Evolutionary conservation across 1,284 basidiomycete species (phyloP), one percentile per base, ranked within the genome.

Genomic region (Rhizoctonia solani): DNA sequence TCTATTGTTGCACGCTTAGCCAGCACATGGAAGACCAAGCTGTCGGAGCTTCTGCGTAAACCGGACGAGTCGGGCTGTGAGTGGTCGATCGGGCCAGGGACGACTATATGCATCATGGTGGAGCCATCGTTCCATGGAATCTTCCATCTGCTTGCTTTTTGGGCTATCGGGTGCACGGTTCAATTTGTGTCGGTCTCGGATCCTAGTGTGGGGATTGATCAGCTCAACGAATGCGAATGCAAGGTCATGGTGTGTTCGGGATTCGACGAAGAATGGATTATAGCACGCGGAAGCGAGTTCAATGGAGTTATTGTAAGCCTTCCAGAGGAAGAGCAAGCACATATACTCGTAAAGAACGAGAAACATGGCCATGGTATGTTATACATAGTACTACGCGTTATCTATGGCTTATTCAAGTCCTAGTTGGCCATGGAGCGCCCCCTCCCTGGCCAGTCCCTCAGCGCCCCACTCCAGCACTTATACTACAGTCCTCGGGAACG

Each of bases 81-180:
- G n/a, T n/a, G n/a, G n/a, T n/a, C n/a, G 37, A 3, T 59, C 9
- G 41, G 55, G 4, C 41, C 55, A 11, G 55, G 55, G 9, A 59
- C 55, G 55, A 59, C 42, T 16, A 19, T 59, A 4, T 59, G 55
- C 27, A 41, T 59, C 21, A 13, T 59, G 39, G 29, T 32, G 16
- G 3, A 34, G 13, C 55, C 55, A 21, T 46, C 11, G 13, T 9
- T 59, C 23, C 41, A 46, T 23, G 41, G 14, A 16, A 8, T 59
- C 3, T 59, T 59, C 55, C 55, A 59, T 42, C 55, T 44, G 5
- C 42, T 56, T 25, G 56, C 44, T 8, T 34, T 59, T 21, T 59
- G 56, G 56, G 25, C 56, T 4, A 9, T 59, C 2, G 56, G 56
- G n/a, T 59, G 56, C 19, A 59, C 56, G 1, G 44, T 59, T 21